phyloP scores from a whole-genome alignment of 495 filamentous ascomycete genomes.

The Pyrenopolyporus hunteri region DNA sequence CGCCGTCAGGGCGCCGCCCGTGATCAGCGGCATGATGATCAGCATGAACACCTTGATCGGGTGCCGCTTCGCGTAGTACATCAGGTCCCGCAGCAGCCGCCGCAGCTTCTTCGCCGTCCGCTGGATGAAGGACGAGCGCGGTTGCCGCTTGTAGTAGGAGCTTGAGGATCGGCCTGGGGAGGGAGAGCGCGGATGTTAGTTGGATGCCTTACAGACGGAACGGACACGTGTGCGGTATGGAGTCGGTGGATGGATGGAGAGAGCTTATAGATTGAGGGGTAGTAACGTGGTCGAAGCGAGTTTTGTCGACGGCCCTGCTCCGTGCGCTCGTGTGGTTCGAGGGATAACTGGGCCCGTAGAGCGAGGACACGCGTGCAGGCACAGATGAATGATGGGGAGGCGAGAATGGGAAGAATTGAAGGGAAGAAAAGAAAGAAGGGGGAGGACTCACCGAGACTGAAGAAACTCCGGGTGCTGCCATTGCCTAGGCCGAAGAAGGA shows the following conservation, averaged over 20 bases:
- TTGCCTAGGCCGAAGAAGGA: conserved; percentile 62
- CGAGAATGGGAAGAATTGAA: conserved; percentile 47
- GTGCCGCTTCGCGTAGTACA: conserved; percentile 75
- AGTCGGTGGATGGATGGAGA: conserved; percentile 1
- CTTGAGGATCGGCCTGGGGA: conserved; percentile 57
- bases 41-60: conserved; percentile 85
- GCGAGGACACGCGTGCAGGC: conserved; percentile 61
- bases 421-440: conserved; percentile 10
- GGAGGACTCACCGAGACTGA: conserved; percentile 57
- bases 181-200: conserved; percentile 2
- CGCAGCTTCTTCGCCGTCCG: conserved; percentile 72
- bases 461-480: conserved; percentile 51
- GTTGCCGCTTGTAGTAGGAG: conserved; percentile 73
- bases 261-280: not conserved
- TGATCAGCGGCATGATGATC: conserved; percentile 82
- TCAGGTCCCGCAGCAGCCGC: conserved; percentile 74
- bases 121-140: conserved; percentile 75
- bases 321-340: conserved; percentile 9
- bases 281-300: not conserved
- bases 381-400: conserved; percentile 59
- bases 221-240: too few species aligned
- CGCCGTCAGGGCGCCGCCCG: conserved; percentile 75
- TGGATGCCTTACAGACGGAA: too few species aligned
- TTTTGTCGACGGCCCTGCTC: not conserved
- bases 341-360: conserved; percentile 55